These are phyloP conservation scores for Saccharomyces hybrid DNA, from an alignment of 1,139 yeast species.

Conservation along the genomic window DNA sequence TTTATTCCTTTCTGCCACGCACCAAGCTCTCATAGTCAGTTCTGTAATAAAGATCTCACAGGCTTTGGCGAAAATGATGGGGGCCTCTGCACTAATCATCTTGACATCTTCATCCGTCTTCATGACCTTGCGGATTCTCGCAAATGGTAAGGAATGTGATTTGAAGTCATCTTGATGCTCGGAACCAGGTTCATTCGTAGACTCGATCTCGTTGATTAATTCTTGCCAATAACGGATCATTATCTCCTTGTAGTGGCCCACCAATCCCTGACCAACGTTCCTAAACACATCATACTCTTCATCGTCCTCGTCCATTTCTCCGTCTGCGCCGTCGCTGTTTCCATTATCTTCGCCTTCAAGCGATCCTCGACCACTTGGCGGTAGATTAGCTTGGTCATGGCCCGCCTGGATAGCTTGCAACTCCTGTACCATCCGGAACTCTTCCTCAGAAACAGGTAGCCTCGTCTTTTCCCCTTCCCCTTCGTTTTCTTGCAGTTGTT, in stretches of 20 bases:
- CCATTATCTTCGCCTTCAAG: neutral
- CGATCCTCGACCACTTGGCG: neutral
- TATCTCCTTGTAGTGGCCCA: slow-evolving; percentile 72
- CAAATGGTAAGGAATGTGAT: slow-evolving; percentile 88
- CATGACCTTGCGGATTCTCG: slow-evolving; percentile 89
- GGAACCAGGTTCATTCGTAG: slow-evolving; percentile 29
- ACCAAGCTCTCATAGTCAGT: slow-evolving; percentile 97
- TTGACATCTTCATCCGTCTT: slow-evolving; percentile 95
- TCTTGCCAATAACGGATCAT: slow-evolving; percentile 98
- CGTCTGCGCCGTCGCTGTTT: slow-evolving; percentile 2
- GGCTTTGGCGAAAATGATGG: slow-evolving; percentile 92
- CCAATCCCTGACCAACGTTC: slow-evolving; percentile 89
- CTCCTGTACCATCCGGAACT: neutral
- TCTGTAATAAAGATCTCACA: slow-evolving; percentile 96
- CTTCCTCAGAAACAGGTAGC: neutral
- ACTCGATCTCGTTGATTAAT: slow-evolving; percentile 78
- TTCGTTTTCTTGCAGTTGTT: slow-evolving; percentile 4
- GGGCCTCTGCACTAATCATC: slow-evolving; percentile 98
- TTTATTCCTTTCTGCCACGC: slow-evolving; percentile 93
- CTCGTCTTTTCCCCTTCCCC: neutral
- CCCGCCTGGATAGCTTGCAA: neutral
- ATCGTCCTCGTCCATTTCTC: slow-evolving; percentile 23
- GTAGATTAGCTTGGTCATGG: neutral
- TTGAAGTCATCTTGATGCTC: slow-evolving; percentile 54
- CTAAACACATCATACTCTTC: slow-evolving; percentile 63